These are phyloP conservation scores for Phaseolus coccineus DNA, from an alignment of 331 rosid species.

Conservation along the genomic window DNA sequence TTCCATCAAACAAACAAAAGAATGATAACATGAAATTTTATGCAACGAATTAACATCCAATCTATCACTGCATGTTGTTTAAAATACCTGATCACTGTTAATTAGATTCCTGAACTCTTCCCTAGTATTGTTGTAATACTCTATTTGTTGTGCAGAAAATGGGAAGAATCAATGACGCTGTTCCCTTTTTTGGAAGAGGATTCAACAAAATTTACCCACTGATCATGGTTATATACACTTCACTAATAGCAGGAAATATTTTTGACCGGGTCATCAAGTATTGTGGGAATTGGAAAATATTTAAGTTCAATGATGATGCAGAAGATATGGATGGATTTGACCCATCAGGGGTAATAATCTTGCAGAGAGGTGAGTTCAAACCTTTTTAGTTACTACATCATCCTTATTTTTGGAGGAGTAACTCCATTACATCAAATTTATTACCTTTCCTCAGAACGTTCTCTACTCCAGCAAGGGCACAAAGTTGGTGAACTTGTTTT, in stretches of 20 bases:
- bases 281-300: constrained; percentile 83
- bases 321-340: constrained; percentile 92
- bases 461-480: constrained; percentile 83
- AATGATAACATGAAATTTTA: not conserved
- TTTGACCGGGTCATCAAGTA: constrained; percentile 70
- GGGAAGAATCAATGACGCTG: constrained; percentile 93
- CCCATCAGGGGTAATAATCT: constrained; percentile 85
- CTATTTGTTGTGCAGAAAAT: constrained; percentile 68
- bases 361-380: constrained; percentile 71
- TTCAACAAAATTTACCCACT: constrained; percentile 93
- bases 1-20: not conserved
- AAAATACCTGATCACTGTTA: not conserved
- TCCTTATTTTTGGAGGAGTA: not conserved
- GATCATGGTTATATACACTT: constrained; percentile 91
- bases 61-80: not conserved
- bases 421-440: not conserved
- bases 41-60: not conserved
- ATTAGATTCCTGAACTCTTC: not conserved
- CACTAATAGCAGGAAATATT: constrained; percentile 75
- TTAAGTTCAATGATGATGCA: constrained; percentile 66
- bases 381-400: constrained; percentile 14
- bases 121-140: constrained; percentile 31
- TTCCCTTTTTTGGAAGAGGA: constrained; percentile 87
- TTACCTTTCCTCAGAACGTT: constrained; percentile 64
- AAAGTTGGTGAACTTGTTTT: constrained; percentile 85